phyloP scores from a whole-genome alignment of 768 basidiomycete genomes.

The Phanerochaete sordida region DNA sequence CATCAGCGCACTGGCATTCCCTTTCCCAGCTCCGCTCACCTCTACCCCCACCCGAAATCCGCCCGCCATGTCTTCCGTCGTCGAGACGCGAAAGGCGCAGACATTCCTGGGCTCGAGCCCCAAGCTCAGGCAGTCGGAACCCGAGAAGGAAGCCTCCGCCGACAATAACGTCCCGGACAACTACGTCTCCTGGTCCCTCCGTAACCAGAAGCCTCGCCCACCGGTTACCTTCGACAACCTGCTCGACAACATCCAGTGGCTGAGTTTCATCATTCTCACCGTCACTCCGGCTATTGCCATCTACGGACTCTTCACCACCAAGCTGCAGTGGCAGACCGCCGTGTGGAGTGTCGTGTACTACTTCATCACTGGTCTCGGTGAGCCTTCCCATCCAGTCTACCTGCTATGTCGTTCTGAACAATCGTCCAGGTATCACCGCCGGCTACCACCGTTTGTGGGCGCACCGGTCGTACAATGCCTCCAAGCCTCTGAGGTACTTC shows the following conservation, averaged over 20 bases:
- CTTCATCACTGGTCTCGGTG: conserved; percentile 80
- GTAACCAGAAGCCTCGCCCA: conserved; percentile 44
- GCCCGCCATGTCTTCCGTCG: conserved; percentile 27
- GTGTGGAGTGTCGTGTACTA: conserved; percentile 68
- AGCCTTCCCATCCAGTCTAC: conserved; percentile 14
- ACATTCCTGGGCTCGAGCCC: conserved; percentile 18
- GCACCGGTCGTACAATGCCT: conserved; percentile 93
- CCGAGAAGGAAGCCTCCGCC: conserved; percentile 25
- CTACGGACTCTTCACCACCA: conserved; percentile 65
- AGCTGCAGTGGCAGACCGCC: conserved; percentile 69
- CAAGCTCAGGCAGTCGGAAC: not conserved
- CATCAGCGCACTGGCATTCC: not conserved
- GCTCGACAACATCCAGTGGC: conserved; percentile 13
- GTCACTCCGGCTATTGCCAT: conserved; percentile 72
- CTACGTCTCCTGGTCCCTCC: conserved; percentile 53
- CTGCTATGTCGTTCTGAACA: conserved; percentile 15
- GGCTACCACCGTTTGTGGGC: conserved; percentile 99
- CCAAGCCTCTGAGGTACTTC: conserved; percentile 77
- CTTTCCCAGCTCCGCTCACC: not conserved
- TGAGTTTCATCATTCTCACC: conserved; percentile 57
- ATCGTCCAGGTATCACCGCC: conserved; percentile 67
- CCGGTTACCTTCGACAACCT: conserved; percentile 42
- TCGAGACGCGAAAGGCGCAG: conserved; percentile 21
- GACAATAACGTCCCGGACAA: conserved; percentile 49
- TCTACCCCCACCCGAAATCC: conserved; percentile 6